Percentiles rank a stretch among this genome's conserved stretches.
Evolutionary conservation across 176 grass and related monocot species (phyloP).

Genomic region (Echinochloa phyllopogon): DNA sequence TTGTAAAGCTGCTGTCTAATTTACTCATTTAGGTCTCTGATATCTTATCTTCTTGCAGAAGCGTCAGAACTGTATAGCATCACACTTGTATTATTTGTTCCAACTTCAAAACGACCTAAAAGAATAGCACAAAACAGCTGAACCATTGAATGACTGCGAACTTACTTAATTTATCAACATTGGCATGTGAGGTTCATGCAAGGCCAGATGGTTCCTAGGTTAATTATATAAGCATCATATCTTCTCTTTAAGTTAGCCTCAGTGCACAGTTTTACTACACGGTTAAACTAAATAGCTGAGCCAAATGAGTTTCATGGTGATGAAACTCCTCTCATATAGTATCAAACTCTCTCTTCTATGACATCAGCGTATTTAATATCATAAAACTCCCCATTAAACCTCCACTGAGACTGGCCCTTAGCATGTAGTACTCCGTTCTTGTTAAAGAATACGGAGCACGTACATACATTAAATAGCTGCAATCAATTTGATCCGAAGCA

Average conservation of each 20-base stretch:
- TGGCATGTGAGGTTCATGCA: neutral
- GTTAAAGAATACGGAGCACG: neutral
- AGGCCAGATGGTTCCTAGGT: conserved; percentile 21
- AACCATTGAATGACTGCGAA: neutral
- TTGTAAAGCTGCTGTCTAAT: conserved; percentile 18
- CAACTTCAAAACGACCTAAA: conserved; percentile 17
- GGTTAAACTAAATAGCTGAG: too few relatives aligned
- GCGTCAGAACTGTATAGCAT: neutral
- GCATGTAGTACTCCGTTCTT: neutral
- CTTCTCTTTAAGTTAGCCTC: too few relatives aligned
- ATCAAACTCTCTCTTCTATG: too few relatives aligned
- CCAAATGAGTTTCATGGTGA: too few relatives aligned
- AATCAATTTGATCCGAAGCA: neutral
- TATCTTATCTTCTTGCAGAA: conserved; percentile 26
- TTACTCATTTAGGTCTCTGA: neutral
- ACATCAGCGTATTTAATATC: too few relatives aligned
- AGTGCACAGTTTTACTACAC: too few relatives aligned
- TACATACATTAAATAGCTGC: neutral
- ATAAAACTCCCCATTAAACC: too few relatives aligned
- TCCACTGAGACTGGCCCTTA: too few relatives aligned
- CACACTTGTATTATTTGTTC: conserved; percentile 25
- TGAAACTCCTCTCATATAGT: too few relatives aligned
- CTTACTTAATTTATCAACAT: neutral
- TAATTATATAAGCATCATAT: conserved; percentile 13
- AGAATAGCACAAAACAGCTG: conserved; percentile 21